Base-by-base conservation (phyloP, 305 asterid genomes). In the Euphrasia arctica region DNA sequence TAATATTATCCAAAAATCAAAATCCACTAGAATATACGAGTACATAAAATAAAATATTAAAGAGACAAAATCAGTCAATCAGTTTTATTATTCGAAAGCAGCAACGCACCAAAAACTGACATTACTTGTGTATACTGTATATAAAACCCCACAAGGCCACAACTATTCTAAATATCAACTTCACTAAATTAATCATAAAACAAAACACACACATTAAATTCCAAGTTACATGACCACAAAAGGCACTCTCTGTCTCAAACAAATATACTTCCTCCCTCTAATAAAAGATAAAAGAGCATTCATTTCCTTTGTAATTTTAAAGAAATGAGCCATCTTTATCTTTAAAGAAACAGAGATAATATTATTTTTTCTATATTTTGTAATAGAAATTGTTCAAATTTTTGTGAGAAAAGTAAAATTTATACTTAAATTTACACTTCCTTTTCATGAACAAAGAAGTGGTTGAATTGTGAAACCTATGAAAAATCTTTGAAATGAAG, bases 211-310 rank as follows among this genome's bases (percentile, higher is more conserved):
- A 13, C 48, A 41, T 8, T 11, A 39, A 42, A 51, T 29, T 2
- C 70, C 78, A 77, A 67, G 60, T 77, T 77, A 72, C 76, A 68
- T 62, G 55, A 41, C 55, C 56, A 28, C 8, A 51, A 8, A 13
- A 13, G 5, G 1, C 13, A 47, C 22, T 18, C 22, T 18, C 22
- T 18, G 22, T 18, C 22, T 18, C 22, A 18, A 18, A 18, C 22
- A 18, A 18, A 18, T 18, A 18, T 18, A 18, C 22, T 18, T 18
- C 22, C 22, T 18, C 22, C 22, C 22, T 18, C 22, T 18, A 18
- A 18, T 18, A 18, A 18, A 18, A 18, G 22, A 18, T 18, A 18
- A 18, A 18, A 18, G 22, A 18, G 22, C 22, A 18, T 18, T 18
- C 22, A 18, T 18, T 18, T 18, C 22, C 22, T 18, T 18, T 18